Conservation (phyloP, 345 rosid species). For the Brassica juncea region DNA sequence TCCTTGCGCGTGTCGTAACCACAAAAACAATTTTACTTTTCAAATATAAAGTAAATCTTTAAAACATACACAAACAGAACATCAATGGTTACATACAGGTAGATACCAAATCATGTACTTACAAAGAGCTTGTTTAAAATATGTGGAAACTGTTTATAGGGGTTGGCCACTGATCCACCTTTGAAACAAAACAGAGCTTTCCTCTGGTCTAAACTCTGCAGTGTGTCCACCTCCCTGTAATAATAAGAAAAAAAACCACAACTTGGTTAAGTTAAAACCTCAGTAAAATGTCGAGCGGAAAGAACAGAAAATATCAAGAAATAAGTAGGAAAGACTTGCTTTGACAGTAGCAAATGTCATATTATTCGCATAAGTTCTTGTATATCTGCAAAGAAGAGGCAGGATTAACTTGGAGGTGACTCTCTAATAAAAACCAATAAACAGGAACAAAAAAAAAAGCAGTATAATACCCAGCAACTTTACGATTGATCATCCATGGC, state of each 20-base stretch:
- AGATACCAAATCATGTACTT: neutral
- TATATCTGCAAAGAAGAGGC: neutral
- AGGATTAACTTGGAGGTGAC: neutral
- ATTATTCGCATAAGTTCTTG: neutral
- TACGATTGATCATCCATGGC: neutral
- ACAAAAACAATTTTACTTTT: no score
- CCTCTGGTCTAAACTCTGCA: conserved; percentile 52
- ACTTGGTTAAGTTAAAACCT: neutral
- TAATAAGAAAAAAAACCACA: neutral
- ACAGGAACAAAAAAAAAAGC: neutral
- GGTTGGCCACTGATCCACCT: conserved; percentile 32
- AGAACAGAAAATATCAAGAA: neutral
- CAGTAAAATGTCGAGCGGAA: neutral
- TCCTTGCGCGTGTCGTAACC: no score
- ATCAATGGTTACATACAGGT: neutral
- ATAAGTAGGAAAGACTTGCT: neutral
- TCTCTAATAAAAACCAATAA: neutral
- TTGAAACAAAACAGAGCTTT: conserved; percentile 47
- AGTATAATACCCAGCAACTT: neutral
- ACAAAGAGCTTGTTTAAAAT: neutral
- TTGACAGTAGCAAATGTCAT: neutral
- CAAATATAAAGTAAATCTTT: no score
- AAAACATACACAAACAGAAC: no score
- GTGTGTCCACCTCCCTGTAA: conserved; percentile 39
- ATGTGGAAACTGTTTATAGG: neutral